Conservation (phyloP, 2,329 filamentous ascomycete species). For the Ascochyta viciae-villosae region DNA sequence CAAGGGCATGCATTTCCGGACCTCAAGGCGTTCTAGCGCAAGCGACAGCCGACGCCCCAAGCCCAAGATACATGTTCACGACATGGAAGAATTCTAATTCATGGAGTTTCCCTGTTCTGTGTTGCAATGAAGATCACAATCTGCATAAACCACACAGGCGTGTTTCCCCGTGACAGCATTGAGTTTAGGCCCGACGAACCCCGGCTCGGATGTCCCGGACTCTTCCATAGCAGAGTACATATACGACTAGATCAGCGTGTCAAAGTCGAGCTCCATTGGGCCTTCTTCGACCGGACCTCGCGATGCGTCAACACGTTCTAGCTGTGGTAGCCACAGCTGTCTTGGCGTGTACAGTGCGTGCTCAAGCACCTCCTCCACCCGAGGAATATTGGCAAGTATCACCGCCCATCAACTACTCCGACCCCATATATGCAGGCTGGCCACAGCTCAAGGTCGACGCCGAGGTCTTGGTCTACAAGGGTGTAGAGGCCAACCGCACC, state of each 20-base stretch:
- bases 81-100: slow-evolving; percentile 14
- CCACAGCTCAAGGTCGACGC: slow-evolving; percentile 18
- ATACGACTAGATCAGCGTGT: background rate
- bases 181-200: background rate
- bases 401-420: slow-evolving; percentile 21
- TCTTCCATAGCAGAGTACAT: background rate
- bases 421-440: slow-evolving; percentile 20
- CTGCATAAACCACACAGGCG: background rate
- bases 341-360: background rate
- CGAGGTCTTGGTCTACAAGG: slow-evolving; percentile 20
- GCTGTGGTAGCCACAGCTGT: background rate
- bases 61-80: background rate
- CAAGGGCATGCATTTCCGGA: background rate
- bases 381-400: slow-evolving; percentile 21
- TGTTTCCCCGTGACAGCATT: background rate
- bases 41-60: slow-evolving; percentile 17
- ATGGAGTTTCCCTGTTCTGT: slow-evolving; percentile 4
- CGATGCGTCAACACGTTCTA: background rate
- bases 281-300: too few relatives aligned
- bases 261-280: background rate
- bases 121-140: background rate
- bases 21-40: slow-evolving; percentile 12
- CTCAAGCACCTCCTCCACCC: slow-evolving; percentile 9
- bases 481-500: slow-evolving; percentile 16
- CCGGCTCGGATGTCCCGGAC: background rate